Evolutionary conservation across 192 early-diverging fungal species (phyloP).

Genomic region (Phycomyces nitens): DNA sequence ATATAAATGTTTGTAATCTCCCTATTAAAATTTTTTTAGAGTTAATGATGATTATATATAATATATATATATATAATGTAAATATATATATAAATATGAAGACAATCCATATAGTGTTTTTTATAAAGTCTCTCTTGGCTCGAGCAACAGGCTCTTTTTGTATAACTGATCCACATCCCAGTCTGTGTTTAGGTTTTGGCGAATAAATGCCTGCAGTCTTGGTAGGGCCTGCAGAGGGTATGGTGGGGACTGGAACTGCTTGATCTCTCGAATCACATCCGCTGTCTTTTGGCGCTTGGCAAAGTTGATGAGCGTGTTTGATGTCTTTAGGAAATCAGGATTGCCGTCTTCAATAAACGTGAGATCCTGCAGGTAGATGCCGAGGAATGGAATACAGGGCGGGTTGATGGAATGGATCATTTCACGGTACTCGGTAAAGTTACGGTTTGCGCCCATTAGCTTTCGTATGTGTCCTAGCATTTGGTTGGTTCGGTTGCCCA

Average conservation of each 20-base stretch:
- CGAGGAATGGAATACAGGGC: slow-evolving; percentile 74
- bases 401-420: slow-evolving; percentile 69
- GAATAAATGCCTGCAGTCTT: slow-evolving; percentile 80
- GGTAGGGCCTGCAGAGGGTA: slow-evolving; percentile 74
- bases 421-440: slow-evolving; percentile 74
- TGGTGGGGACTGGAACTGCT: slow-evolving; percentile 85
- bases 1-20: too few relatives aligned
- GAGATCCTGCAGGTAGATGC: slow-evolving; percentile 76
- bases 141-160: slow-evolving; percentile 70
- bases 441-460: slow-evolving; percentile 72
- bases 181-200: slow-evolving; percentile 63
- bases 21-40: too few relatives aligned
- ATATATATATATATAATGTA: too few relatives aligned
- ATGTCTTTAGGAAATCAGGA: slow-evolving; percentile 59
- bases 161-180: slow-evolving; percentile 73
- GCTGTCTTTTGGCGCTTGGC: slow-evolving; percentile 84
- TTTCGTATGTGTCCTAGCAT: slow-evolving; percentile 55
- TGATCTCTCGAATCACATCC: slow-evolving; percentile 86
- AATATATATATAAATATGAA: neutral
- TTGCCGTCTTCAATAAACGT: slow-evolving; percentile 86
- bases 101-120: too few relatives aligned
- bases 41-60: too few relatives aligned
- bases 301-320: slow-evolving; percentile 83
- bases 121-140: slow-evolving; percentile 52
- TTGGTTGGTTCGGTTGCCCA: slow-evolving; percentile 44